Conservation (phyloP, 2,329 filamentous ascomycete genomes). For the Ophiocordyceps robertsii region DNA sequence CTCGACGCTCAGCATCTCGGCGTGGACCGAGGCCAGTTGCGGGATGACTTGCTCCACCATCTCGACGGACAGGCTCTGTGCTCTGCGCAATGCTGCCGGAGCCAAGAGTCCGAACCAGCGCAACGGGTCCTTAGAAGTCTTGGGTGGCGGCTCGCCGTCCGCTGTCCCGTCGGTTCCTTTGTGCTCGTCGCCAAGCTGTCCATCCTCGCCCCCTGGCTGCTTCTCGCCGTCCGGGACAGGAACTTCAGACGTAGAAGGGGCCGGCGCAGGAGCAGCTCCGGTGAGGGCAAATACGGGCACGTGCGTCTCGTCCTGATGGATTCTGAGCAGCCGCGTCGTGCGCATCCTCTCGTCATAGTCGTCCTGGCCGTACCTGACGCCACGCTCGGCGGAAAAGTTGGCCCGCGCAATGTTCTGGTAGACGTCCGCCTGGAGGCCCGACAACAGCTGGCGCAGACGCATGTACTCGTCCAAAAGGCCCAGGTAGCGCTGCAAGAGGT, state of each 20-base stretch:
- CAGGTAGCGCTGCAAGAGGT: constrained; percentile 52
- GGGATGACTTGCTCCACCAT: constrained; percentile 45
- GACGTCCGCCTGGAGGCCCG: constrained; percentile 38
- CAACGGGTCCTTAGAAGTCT: constrained; percentile 27
- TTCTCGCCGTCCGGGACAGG: constrained; percentile 1
- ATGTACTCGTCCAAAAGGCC: constrained; percentile 54
- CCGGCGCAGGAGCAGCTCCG: background rate
- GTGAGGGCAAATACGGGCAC: constrained; percentile 8
- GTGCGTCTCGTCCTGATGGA: constrained; percentile 6
- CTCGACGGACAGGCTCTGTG: constrained; percentile 44
- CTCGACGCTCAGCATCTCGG: constrained; percentile 51
- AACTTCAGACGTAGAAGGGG: background rate
- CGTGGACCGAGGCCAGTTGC: constrained; percentile 39
- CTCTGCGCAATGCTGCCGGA: constrained; percentile 36
- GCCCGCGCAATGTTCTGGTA: constrained; percentile 55
- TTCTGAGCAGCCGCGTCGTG: constrained; percentile 32
- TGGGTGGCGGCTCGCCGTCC: background rate
- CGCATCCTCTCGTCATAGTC: constrained; percentile 65
- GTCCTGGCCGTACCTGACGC: constrained; percentile 53
- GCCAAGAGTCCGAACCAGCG: constrained; percentile 43
- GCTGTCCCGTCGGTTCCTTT: background rate
- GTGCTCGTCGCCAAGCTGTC: constrained; percentile 1
- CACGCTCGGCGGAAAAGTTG: constrained; percentile 55
- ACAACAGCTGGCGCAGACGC: constrained; percentile 39
- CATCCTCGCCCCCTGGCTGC: background rate